Evolutionary conservation across 2,329 filamentous ascomycete species (phyloP), one percentile per base, ranked within the genome.

Genomic region (Chaetomium globosum): DNA sequence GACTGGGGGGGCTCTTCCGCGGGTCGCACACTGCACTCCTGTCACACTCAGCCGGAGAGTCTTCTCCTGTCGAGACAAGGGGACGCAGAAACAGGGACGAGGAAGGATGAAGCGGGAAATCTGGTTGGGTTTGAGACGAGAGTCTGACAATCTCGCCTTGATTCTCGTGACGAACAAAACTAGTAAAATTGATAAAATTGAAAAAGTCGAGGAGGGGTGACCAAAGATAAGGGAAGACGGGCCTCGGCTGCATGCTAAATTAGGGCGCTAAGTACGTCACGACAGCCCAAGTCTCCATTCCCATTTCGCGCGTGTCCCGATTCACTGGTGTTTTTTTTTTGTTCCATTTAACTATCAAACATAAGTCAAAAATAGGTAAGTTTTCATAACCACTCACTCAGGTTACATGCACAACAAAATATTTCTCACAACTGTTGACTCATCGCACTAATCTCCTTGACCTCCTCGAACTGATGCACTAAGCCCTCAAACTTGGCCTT

Each of bases 371-470:
- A 26, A 26, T 26, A 26, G 12, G 12, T 36, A 26, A 36, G 12
- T 36, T 12, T 36, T 36, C 33, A 10, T 36, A 10, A 36, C 9
- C 12, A 36, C 33, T 8, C 30, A 4, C 30, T 7, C 9, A 31
- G 7, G 9, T 31, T 10, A 31, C 36, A 39, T 16, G 19, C 16
- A 16, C 5, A 39, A n/a, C 7, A 43, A 19, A 19, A 43, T 19
- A 7, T 19, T 16, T 19, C 19, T 60, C 52, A 67, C 49, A 70
- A 23, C 58, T 65, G 60, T 58, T 62, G n/a, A 6, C 65, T 63
- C 63, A 69, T 56, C 10, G 30, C 46, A 46, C 65, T 69, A 13
- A 69, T 39, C 19, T 63, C 65, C 61, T 67, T 67, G 59, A 67
- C 63, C 1, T 49, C 59, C 28, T 67, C 65, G 16, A 70, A 58